These are phyloP conservation scores for Papiliotrema flavescens DNA, from an alignment of 1,284 basidiomycete genomes.

Conservation along the genomic window DNA sequence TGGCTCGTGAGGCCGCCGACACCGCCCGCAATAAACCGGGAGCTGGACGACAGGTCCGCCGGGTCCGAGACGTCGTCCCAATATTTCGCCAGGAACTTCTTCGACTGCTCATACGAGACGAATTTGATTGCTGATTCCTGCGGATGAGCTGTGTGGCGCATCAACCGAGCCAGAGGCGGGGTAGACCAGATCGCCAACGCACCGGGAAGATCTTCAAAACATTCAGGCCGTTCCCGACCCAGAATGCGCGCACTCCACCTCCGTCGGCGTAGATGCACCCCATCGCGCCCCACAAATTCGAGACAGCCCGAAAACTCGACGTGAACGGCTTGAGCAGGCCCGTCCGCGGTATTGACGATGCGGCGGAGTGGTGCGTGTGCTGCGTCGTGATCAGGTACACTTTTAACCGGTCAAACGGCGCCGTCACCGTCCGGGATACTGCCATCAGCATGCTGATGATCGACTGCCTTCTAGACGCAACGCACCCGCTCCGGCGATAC, in stretches of 20 bases:
- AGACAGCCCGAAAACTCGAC: conserved; percentile 54
- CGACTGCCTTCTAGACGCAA: background rate
- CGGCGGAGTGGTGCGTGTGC: conserved; percentile 45
- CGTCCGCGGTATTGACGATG: conserved; percentile 36
- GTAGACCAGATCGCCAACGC: conserved; percentile 12
- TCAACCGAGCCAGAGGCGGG: background rate
- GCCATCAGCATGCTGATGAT: conserved; percentile 15
- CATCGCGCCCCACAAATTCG: conserved; percentile 69
- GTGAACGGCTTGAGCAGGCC: conserved; percentile 18
- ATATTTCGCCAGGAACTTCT: conserved; percentile 89
- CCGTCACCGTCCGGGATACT: conserved; percentile 94
- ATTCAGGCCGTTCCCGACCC: conserved; percentile 65
- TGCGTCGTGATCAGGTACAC: conserved; percentile 89
- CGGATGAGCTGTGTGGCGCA: background rate
- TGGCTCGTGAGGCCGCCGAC: conserved; percentile 93
- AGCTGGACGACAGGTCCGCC: conserved; percentile 82
- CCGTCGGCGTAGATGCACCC: conserved; percentile 78
- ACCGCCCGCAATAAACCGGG: conserved; percentile 91
- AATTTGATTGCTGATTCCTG: conserved; percentile 97
- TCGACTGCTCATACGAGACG: conserved; percentile 89
- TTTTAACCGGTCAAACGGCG: conserved; percentile 95
- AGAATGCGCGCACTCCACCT: conserved; percentile 80
- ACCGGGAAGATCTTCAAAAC: conserved; percentile 83
- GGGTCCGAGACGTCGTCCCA: conserved; percentile 87
- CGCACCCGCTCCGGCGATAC: conserved; percentile 85